phyloP scores from a whole-genome alignment of 768 basidiomycete species.

The Favolaschia claudopus region DNA sequence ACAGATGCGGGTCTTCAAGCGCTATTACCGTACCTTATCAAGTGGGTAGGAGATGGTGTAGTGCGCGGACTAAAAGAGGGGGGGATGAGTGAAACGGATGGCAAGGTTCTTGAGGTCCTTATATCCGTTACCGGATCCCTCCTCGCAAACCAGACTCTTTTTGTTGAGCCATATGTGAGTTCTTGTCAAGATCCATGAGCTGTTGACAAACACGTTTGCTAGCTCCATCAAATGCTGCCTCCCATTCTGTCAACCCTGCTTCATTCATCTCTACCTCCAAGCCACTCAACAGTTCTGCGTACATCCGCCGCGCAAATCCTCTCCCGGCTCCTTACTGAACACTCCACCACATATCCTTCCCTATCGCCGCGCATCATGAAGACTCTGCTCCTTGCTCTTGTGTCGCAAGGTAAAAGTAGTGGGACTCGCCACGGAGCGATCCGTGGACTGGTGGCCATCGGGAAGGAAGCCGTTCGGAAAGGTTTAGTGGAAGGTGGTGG shows the following conservation, averaged over 20 bases:
- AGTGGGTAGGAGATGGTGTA: conserved; percentile 93
- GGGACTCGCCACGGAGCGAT: conserved; percentile 92
- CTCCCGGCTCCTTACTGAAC: conserved; percentile 79
- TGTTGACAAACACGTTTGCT: background rate
- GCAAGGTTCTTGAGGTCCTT: conserved; percentile 78
- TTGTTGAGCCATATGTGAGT: conserved; percentile 95
- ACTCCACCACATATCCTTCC: conserved; percentile 89
- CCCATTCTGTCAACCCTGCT: conserved; percentile 91
- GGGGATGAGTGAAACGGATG: conserved; percentile 67
- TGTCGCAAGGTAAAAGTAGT: conserved; percentile 72
- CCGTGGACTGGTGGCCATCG: conserved; percentile 84
- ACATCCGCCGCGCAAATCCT: conserved; percentile 86
- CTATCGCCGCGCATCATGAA: conserved; percentile 92
- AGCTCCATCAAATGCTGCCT: conserved; percentile 97
- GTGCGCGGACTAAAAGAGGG: conserved; percentile 67
- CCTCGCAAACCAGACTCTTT: conserved; percentile 85
- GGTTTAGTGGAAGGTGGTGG: conserved; percentile 85
- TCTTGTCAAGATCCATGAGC: background rate
- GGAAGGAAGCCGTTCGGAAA: conserved; percentile 84
- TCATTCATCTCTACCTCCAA: conserved; percentile 81
- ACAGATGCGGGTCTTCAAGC: conserved; percentile 92
- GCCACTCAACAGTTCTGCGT: conserved; percentile 76
- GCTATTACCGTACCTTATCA: conserved; percentile 90
- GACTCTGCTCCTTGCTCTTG: conserved; percentile 87
- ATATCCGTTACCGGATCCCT: conserved; percentile 87